Evolutionary conservation across 2,329 filamentous ascomycete genomes (phyloP).

Genomic region (Lachnellula hyalina): DNA sequence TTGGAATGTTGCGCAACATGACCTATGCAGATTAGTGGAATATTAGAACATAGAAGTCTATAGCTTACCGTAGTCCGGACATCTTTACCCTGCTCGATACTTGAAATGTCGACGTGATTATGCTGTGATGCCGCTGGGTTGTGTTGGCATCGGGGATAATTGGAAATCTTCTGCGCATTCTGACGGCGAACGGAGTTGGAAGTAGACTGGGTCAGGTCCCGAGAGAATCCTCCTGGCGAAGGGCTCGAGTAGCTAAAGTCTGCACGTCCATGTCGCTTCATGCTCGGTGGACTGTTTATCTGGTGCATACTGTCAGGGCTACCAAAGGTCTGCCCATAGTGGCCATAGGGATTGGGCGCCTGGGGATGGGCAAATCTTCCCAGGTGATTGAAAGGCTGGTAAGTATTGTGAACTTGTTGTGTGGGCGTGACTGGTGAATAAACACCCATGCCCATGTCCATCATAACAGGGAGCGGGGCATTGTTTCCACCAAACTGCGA

Average conservation of each 20-base stretch:
- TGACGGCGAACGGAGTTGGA: slow-evolving; percentile 28
- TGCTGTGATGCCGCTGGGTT: slow-evolving; percentile 45
- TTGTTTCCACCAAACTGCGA: not conserved
- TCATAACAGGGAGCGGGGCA: not conserved
- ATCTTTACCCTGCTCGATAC: slow-evolving; percentile 62
- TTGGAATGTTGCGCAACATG: slow-evolving; percentile 93
- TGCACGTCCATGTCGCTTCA: not conserved
- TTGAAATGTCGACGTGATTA: slow-evolving; percentile 56
- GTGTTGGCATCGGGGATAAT: slow-evolving; percentile 30
- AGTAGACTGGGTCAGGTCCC: slow-evolving; percentile 4
- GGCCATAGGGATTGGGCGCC: not conserved
- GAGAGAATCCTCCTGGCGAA: slow-evolving; percentile 8
- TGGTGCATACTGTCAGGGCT: not conserved
- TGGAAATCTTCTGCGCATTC: slow-evolving; percentile 36
- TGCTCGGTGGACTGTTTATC: not conserved
- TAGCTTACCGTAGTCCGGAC: slow-evolving; percentile 66
- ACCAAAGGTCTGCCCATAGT: not conserved
- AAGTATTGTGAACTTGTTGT: not conserved
- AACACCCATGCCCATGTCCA: not conserved
- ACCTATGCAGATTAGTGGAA: slow-evolving; percentile 47
- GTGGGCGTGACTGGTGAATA: not conserved
- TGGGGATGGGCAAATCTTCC: not conserved
- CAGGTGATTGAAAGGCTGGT: not conserved
- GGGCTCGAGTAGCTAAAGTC: not conserved
- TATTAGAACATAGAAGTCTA: not conserved